A percentile compares a stretch with the other conserved stretches of the same genome.
Conservation (phyloP, 768 basidiomycete species). For the Kwoniella bestiolae region DNA sequence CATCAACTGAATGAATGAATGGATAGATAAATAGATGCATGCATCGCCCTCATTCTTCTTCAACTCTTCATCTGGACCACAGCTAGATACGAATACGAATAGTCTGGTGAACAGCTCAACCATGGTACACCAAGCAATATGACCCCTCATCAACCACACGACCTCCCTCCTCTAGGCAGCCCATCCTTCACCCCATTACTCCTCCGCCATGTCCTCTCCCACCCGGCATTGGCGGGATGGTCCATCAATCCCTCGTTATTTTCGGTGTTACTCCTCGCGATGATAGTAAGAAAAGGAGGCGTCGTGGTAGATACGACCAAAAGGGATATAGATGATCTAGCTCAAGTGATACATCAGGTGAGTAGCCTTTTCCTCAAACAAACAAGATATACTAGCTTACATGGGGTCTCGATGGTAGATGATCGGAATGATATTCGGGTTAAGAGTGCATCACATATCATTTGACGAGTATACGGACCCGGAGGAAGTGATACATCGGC, state of each 20-base stretch:
- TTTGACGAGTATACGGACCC: neutral
- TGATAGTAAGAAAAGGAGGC: constrained; percentile 37
- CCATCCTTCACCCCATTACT: constrained; percentile 28
- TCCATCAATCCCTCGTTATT: constrained; percentile 33
- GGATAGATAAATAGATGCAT: too few relatives aligned
- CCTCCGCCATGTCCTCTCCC: constrained; percentile 13
- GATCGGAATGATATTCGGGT: constrained; percentile 18
- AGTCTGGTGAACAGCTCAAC: neutral
- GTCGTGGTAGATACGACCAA: constrained; percentile 24
- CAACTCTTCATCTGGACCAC: too few relatives aligned
- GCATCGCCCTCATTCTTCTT: too few relatives aligned
- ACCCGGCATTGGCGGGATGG: constrained; percentile 30
- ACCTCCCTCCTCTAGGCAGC: neutral
- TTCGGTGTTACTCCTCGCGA: constrained; percentile 28
- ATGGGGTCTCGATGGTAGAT: neutral
- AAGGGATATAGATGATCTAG: constrained; percentile 1
- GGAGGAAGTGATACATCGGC: neutral
- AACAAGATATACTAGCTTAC: neutral
- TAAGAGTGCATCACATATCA: constrained; percentile 4
- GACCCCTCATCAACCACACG: neutral
- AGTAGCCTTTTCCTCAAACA: neutral
- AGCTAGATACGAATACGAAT: neutral
- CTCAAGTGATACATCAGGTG: neutral
- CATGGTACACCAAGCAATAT: neutral
- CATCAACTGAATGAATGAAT: too few relatives aligned